A percentile compares a stretch with the other conserved stretches of the same genome.
These are phyloP conservation scores for Plasmodium ovale DNA, from an alignment of 169 alveolate genomes.

Conservation along the genomic window DNA sequence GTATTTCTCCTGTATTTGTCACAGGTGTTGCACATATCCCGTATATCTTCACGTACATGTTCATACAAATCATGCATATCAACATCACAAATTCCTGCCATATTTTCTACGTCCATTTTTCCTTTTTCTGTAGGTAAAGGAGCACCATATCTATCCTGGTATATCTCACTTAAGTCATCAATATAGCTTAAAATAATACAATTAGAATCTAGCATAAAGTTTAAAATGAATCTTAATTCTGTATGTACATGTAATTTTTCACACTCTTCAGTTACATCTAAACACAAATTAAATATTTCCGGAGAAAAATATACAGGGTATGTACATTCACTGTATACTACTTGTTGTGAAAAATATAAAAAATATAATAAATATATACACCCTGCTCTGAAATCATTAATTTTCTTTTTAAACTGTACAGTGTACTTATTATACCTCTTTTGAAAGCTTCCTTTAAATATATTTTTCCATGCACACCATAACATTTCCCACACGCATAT, in stretches of 20 bases:
- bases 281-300: conserved; percentile 25
- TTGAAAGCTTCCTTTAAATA: conserved; percentile 40
- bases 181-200: conserved; percentile 42
- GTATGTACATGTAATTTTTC: conserved; percentile 25
- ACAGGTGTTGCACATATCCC: conserved; percentile 35
- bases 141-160: conserved; percentile 73
- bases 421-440: conserved; percentile 33
- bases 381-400: conserved; percentile 50
- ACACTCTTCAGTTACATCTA: conserved; percentile 52
- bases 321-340: conserved; percentile 38
- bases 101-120: conserved; percentile 51
- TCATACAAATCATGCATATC: conserved; percentile 3
- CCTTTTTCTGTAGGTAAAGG: conserved; percentile 50
- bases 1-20: conserved; percentile 32
- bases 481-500: conserved; percentile 46
- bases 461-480: conserved; percentile 69
- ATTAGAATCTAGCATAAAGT: conserved; percentile 69
- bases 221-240: conserved; percentile 57
- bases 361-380: conserved; percentile 61
- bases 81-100: conserved; percentile 44
- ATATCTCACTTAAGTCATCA: conserved; percentile 37
- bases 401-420: conserved; percentile 12
- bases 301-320: conserved; percentile 42
- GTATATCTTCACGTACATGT: conserved; percentile 15
- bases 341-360: conserved; percentile 60